A percentile compares a stretch with the other conserved stretches of the same genome.
These are phyloP conservation scores for Nicotiana tabacum DNA, from an alignment of 257 asterid genomes.

Conservation along the genomic window DNA sequence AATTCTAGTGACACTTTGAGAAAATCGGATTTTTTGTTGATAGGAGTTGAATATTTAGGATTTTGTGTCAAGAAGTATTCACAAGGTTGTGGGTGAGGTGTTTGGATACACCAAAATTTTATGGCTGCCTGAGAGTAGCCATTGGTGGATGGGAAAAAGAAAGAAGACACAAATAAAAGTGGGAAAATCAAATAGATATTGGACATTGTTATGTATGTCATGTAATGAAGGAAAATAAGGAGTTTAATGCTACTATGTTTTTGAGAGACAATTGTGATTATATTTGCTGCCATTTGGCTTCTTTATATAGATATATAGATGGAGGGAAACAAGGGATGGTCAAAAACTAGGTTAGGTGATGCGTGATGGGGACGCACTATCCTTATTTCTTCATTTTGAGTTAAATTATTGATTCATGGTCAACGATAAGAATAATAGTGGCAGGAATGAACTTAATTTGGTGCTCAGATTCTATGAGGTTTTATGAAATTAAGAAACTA, in stretches of 20 bases:
- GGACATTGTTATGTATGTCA: neutral
- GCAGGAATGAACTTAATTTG: neutral
- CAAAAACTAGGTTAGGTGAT: neutral
- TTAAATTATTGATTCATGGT: neutral
- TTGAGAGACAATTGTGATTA: neutral
- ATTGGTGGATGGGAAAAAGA: conserved; percentile 30
- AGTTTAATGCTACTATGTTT: neutral
- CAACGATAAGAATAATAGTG: too few relatives aligned
- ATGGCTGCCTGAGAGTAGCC: conserved; percentile 19
- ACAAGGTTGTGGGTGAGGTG: conserved; percentile 69
- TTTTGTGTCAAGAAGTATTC: conserved; percentile 47
- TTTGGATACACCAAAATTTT: conserved; percentile 66
- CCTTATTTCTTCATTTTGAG: neutral
- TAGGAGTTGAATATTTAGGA: conserved; percentile 37
- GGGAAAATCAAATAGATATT: conserved; percentile 1
- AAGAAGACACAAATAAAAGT: conserved; percentile 6
- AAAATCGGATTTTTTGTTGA: conserved; percentile 53
- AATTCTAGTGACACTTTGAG: conserved; percentile 40
- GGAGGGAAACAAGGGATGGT: neutral
- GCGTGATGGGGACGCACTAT: neutral
- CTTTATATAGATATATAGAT: neutral
- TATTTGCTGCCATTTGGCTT: neutral
- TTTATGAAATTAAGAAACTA: neutral
- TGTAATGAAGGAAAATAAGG: neutral
- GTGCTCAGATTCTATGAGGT: neutral